These are phyloP conservation scores for Poronia punctata DNA, from an alignment of 495 filamentous ascomycete genomes.

Conservation along the genomic window DNA sequence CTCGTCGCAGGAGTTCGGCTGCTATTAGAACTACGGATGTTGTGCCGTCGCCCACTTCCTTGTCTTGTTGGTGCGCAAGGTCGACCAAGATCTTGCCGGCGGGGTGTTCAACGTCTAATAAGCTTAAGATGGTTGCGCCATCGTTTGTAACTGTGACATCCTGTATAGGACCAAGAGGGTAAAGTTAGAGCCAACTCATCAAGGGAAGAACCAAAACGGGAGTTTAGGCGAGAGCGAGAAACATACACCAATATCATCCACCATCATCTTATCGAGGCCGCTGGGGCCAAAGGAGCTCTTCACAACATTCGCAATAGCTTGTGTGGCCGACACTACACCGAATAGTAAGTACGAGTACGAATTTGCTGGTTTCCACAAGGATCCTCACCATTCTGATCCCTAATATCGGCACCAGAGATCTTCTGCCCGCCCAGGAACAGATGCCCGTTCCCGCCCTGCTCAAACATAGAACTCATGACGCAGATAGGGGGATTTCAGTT, in stretches of 20 bases:
- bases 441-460: constrained; percentile 81
- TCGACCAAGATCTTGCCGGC: constrained; percentile 98
- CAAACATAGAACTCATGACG: constrained; percentile 81
- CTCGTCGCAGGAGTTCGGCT: constrained; percentile 86
- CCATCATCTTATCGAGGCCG: constrained; percentile 99
- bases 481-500: background rate
- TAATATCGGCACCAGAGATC: constrained; percentile 89
- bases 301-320: constrained; percentile 96
- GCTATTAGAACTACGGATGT: constrained; percentile 97
- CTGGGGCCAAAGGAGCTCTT: constrained; percentile 98
- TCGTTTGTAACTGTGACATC: constrained; percentile 99
- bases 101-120: constrained; percentile 95
- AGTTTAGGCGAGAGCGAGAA: background rate
- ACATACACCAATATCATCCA: constrained; percentile 93
- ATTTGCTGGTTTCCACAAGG: constrained; percentile 1
- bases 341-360: constrained; percentile 20
- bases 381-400: constrained; percentile 83
- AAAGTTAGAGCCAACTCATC: constrained; percentile 3
- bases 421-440: constrained; percentile 90
- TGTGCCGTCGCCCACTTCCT: constrained; percentile 96
- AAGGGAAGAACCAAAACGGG: background rate
- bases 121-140: constrained; percentile 88
- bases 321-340: constrained; percentile 75
- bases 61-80: constrained; percentile 96
- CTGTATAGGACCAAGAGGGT: constrained; percentile 38